A percentile compares a stretch with the other conserved stretches of the same genome.
These are phyloP conservation scores for Trichoderma hamatum DNA, from an alignment of 2,329 filamentous ascomycete genomes.

Conservation along the genomic window DNA sequence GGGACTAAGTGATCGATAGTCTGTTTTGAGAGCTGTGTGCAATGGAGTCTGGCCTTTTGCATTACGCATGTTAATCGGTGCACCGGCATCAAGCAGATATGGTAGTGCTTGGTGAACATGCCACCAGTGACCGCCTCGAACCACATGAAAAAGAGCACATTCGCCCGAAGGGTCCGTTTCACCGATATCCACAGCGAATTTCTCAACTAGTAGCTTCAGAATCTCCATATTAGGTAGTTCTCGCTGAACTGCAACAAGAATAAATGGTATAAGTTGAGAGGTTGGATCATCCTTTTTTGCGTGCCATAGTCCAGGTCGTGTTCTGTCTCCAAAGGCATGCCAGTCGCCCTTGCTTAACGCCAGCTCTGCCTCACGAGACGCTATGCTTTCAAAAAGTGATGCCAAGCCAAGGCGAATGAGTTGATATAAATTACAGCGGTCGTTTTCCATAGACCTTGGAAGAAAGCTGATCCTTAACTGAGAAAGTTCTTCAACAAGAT, in stretches of 20 bases:
- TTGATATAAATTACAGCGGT: neutral
- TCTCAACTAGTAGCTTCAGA: constrained; percentile 41
- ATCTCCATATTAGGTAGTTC: constrained; percentile 42
- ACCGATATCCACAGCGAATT: constrained; percentile 40
- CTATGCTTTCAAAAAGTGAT: constrained; percentile 31
- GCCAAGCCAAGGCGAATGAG: constrained; percentile 31
- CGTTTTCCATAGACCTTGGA: neutral
- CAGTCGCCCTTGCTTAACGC: constrained; percentile 28
- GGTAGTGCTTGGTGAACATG: constrained; percentile 33
- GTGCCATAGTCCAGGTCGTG: constrained; percentile 30
- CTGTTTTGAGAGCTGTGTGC: constrained; percentile 28
- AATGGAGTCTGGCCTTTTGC: constrained; percentile 29
- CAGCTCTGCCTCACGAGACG: constrained; percentile 23
- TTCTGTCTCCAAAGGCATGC: constrained; percentile 30
- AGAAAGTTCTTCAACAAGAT: constrained; percentile 31
- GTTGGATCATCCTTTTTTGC: constrained; percentile 4
- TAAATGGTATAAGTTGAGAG: constrained; percentile 27
- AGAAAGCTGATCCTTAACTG: constrained; percentile 29
- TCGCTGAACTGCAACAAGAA: constrained; percentile 37
- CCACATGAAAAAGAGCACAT: constrained; percentile 29
- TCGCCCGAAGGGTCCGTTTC: constrained; percentile 23
- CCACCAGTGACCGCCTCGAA: constrained; percentile 31
- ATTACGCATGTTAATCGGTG: constrained; percentile 28
- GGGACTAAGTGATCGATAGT: neutral
- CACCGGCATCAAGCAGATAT: constrained; percentile 31